Conservation (phyloP, 2,329 filamentous ascomycete species). For the Arachnomyces sp. region DNA sequence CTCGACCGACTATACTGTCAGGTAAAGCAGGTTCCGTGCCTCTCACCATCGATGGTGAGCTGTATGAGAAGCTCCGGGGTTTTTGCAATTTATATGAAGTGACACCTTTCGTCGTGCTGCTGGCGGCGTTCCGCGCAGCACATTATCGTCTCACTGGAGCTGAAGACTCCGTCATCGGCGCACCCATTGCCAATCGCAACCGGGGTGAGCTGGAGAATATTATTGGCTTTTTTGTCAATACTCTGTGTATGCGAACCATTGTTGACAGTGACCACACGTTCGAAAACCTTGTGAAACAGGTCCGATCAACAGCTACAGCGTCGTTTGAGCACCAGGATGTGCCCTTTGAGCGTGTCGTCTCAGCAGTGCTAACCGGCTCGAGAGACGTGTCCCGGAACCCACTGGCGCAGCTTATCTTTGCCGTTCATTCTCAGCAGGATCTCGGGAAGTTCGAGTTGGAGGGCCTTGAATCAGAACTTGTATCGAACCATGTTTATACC, state of each 20-base stretch:
- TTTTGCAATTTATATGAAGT: no score
- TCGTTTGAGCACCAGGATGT: slow-evolving; percentile 1
- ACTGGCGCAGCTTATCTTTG: no score
- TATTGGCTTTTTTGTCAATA: slow-evolving; percentile 7
- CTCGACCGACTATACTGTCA: slow-evolving; percentile 1
- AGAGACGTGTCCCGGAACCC: no score
- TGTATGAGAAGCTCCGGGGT: slow-evolving; percentile 1
- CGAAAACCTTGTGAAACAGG: not conserved
- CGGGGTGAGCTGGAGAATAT: not conserved
- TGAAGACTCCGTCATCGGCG: not conserved
- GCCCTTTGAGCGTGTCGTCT: slow-evolving; percentile 1
- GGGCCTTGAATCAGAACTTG: no score
- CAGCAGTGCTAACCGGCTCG: no score
- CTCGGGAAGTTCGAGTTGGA: no score
- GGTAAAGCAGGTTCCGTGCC: not conserved
- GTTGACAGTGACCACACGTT: not conserved
- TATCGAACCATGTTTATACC: no score
- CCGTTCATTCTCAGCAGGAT: no score
- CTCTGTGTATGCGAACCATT: not conserved
- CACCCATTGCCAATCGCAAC: slow-evolving; percentile 1
- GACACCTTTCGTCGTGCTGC: slow-evolving; percentile 1
- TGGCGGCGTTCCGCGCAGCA: not conserved
- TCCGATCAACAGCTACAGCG: not conserved
- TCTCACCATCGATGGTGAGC: no score
- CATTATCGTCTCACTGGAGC: not conserved